Base-by-base conservation (phyloP, 805 yeast species). In the Naumovozyma castellii region DNA sequence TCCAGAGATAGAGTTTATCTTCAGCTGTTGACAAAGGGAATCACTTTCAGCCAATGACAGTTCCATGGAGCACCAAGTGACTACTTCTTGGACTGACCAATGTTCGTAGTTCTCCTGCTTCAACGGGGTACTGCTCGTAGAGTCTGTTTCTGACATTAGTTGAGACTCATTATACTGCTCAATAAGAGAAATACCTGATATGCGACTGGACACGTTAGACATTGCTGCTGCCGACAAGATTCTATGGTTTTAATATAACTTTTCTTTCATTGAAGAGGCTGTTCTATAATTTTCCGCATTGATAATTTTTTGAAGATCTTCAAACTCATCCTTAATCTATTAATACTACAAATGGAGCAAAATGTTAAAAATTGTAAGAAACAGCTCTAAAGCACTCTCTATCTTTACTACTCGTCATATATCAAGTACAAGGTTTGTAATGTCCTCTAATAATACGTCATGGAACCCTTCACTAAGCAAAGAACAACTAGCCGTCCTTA, bases 381-480 rank as follows among this genome's bases (percentile, higher is more conserved):
- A n/a, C n/a, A n/a, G n/a, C n/a, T n/a, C n/a, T n/a, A n/a, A n/a
- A n/a, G n/a, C 32, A 29, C 13, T 14, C 8, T 29, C 32, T 6
- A 10, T 22, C 27, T 6, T 22, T 22, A 22, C 9, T 22, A 6
- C 9, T 10, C 27, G 27, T 22, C 10, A 6, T 10, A 22, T 22
- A 22, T 22, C 27, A 6, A 6, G 10, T 22, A 22, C 27, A 22
- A 22, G 10, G 10, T 6, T 22, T 22, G 10, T 22, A 22, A 22
- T 22, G 27, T 29, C 32, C 8, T 32, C 40, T 4, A 9, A 13
- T 14, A 30, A 19, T 17, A 17, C 12, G 25, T 88, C 84, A 57
- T 90, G 98, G 97, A 70, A 74, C 52, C 92, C 94, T 0, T 62
- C 76, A 0, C 68, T 92, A 32, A 61, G 78, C 2, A 86, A 95